A percentile compares a stretch with the other conserved stretches of the same genome.
Conservation (phyloP, 352 stramenopile genomes). For the Phytopythium kandeliae region DNA sequence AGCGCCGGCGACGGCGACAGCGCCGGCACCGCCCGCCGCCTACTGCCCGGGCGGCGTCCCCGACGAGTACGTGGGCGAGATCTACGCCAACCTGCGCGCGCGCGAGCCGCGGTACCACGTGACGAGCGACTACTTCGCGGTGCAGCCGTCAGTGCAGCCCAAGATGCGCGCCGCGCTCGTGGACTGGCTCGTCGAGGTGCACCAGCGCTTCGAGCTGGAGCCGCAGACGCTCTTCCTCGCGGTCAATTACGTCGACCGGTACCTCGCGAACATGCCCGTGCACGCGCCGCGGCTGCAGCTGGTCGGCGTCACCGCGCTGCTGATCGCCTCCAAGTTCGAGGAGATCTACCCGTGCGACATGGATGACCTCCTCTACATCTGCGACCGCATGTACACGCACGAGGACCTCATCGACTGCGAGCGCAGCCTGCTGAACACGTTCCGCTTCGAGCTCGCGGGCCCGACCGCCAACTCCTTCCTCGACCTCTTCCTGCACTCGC, state of each 20-base stretch:
- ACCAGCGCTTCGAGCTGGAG: conserved; percentile 97
- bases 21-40: too few species aligned
- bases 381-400: conserved; percentile 94
- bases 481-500: conserved; percentile 90
- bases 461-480: conserved; percentile 95
- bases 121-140: conserved; percentile 39
- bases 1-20: too few species aligned
- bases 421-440: conserved; percentile 91
- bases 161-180: conserved; percentile 71
- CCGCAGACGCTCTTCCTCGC: conserved; percentile 97
- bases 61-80: conserved; percentile 51
- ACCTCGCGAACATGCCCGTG: conserved; percentile 87
- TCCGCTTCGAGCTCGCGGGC: conserved; percentile 96
- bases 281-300: conserved; percentile 95
- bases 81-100: conserved; percentile 42
- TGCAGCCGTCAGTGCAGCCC: conserved; percentile 40
- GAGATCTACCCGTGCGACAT: conserved; percentile 98
- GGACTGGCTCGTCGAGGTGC: conserved; percentile 92
- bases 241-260: conserved; percentile 98
- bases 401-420: conserved; percentile 83
- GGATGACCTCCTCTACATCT: conserved; percentile 97
- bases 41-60: conserved; percentile 32
- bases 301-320: conserved; percentile 93
- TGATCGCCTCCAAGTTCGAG: conserved; percentile 98
- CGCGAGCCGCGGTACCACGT: conserved; percentile 42